Percentiles rank a stretch among this genome's conserved stretches.
These are phyloP conservation scores for Hericium coralloides DNA, from an alignment of 768 basidiomycete genomes.

Conservation along the genomic window DNA sequence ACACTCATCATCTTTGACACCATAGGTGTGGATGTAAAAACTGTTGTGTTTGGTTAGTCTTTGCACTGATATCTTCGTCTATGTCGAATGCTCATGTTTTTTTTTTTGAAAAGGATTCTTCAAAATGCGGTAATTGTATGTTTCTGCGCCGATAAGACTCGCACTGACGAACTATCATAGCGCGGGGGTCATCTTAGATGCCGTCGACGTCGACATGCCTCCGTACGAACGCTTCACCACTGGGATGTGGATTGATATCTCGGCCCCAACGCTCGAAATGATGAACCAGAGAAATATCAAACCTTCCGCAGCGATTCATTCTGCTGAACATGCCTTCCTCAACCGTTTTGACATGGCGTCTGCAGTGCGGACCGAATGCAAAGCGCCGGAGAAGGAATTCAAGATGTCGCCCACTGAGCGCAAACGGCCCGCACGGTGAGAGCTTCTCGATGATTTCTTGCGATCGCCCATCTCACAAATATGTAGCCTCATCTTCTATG, in stretches of 20 bases:
- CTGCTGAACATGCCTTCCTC: constrained; percentile 77
- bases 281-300: constrained; percentile 48
- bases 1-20: not conserved
- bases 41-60: constrained; percentile 66
- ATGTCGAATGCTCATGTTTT: not conserved
- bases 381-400: constrained; percentile 68
- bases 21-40: constrained; percentile 56
- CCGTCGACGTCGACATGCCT: constrained; percentile 69
- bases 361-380: constrained; percentile 79
- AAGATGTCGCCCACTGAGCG: constrained; percentile 38
- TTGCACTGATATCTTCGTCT: not conserved
- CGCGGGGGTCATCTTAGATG: constrained; percentile 58
- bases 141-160: not conserved
- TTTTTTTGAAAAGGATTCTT: constrained; percentile 63
- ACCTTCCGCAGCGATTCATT: constrained; percentile 75
- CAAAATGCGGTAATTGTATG: constrained; percentile 52
- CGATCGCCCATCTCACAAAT: not conserved
- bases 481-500: constrained; percentile 72
- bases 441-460: not conserved
- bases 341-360: constrained; percentile 63
- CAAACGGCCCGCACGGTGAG: constrained; percentile 62
- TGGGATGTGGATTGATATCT: constrained; percentile 77
- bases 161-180: constrained; percentile 24
- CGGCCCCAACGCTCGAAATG: constrained; percentile 40
- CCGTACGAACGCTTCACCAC: constrained; percentile 67